Conservation (phyloP, 495 filamentous ascomycete genomes). For the Chaetomium tenue region DNA sequence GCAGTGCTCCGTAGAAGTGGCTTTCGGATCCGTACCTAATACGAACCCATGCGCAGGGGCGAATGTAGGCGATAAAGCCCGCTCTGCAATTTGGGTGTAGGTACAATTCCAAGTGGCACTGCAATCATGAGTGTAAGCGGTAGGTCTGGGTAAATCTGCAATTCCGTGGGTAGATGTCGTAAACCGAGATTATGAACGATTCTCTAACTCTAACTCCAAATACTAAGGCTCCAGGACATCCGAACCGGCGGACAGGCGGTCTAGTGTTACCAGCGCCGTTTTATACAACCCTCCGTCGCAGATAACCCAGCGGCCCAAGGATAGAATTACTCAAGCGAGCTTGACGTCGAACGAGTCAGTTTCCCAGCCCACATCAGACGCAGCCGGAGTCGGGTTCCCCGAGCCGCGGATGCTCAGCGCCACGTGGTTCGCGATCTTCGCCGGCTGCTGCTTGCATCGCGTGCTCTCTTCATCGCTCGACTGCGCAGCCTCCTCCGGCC, state of each 20-base stretch:
- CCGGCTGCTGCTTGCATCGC: neutral
- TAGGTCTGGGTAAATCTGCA: too few relatives aligned
- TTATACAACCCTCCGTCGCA: neutral
- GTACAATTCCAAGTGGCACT: too few relatives aligned
- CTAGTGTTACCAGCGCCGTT: neutral
- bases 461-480: neutral
- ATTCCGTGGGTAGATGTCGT: too few relatives aligned
- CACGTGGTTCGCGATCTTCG: neutral
- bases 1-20: too few relatives aligned
- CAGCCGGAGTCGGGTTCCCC: neutral
- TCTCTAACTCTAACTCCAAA: neutral
- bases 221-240: neutral
- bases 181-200: neutral
- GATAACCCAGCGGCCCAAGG: neutral
- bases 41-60: too few relatives aligned
- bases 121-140: too few relatives aligned
- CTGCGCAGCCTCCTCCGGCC: slow-evolving; percentile 20
- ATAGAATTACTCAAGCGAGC: too few relatives aligned
- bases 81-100: too few relatives aligned
- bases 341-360: slow-evolving; percentile 4
- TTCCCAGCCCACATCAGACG: slow-evolving; percentile 8
- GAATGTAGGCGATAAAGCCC: too few relatives aligned
- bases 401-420: neutral
- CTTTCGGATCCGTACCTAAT: too few relatives aligned
- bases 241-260: neutral